Evolutionary conservation across 73 alveolate genomes (phyloP).

Genomic region (Effrenium voratum): DNA sequence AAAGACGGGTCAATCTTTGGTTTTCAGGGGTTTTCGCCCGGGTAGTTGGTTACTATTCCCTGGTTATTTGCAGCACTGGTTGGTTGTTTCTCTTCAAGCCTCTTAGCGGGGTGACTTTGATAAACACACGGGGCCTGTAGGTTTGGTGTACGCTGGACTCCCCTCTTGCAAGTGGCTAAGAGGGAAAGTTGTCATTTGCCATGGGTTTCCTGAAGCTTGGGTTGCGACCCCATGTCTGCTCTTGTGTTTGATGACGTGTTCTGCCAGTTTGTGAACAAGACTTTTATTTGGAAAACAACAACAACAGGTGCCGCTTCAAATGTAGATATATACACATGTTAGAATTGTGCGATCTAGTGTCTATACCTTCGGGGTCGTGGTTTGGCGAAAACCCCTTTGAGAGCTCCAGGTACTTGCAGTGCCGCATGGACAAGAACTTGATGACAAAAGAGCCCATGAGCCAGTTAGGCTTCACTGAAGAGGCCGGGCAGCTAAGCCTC

Average conservation of each 20-base stretch:
- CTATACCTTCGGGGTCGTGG: neutral
- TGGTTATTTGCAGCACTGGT: too few species aligned
- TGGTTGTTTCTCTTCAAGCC: too few species aligned
- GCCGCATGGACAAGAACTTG: constrained; percentile 87
- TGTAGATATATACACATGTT: neutral
- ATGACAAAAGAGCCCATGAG: constrained; percentile 81
- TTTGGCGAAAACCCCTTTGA: neutral
- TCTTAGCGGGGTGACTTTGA: too few species aligned
- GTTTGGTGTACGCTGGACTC: neutral
- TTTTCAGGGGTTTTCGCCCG: too few species aligned
- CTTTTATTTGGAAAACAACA: neutral
- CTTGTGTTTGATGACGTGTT: too few species aligned
- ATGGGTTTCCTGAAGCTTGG: neutral
- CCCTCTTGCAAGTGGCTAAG: neutral
- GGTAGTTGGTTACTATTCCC: too few species aligned
- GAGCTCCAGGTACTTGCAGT: constrained; percentile 39
- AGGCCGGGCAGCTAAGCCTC: too few species aligned
- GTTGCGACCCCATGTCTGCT: neutral
- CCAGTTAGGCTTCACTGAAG: constrained; percentile 67
- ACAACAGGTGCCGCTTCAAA: neutral
- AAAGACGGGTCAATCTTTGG: too few species aligned
- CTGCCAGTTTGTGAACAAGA: neutral
- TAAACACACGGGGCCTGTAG: too few species aligned
- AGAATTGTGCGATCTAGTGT: neutral
- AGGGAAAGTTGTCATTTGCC: neutral